Conservation (phyloP, 1,139 yeast species). For the Blastobotrys illinoisensis region DNA sequence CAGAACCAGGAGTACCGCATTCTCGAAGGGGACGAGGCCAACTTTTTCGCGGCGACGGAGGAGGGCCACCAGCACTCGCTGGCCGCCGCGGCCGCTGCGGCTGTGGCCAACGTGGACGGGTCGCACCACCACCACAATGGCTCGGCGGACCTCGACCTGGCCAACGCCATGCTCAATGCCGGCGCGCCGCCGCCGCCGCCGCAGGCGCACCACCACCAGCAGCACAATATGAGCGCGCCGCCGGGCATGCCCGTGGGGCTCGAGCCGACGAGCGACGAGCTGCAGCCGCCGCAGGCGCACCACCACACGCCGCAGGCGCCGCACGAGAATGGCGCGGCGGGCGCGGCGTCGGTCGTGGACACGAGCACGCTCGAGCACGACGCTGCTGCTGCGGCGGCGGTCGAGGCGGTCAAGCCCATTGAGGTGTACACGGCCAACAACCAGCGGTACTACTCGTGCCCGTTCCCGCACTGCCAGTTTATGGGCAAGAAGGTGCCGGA, state of each 20-base stretch:
- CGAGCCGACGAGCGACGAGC: conserved; percentile 1
- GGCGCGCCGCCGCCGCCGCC: conserved; percentile 1
- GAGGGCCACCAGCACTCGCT: conserved; percentile 7
- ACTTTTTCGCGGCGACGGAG: conserved; percentile 7
- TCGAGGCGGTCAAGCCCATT: background rate
- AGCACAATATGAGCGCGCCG: background rate
- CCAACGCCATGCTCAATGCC: background rate
- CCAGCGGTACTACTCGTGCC: conserved; percentile 7
- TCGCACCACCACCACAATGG: background rate
- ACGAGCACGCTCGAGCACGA: background rate
- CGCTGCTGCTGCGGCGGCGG: background rate
- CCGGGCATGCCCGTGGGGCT: background rate
- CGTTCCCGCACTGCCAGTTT: conserved; percentile 10
- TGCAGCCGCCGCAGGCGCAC: conserved; percentile 4
- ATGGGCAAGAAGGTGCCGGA: conserved; percentile 10
- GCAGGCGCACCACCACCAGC: conserved; percentile 1
- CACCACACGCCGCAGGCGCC: background rate
- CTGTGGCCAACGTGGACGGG: conserved; percentile 9
- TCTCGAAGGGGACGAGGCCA: conserved; percentile 8
- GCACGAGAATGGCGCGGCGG: background rate
- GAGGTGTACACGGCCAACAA: background rate
- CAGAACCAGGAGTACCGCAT: conserved; percentile 6
- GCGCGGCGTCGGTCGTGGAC: background rate
- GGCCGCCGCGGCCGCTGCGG: conserved; percentile 10
- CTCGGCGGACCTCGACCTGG: background rate